Conservation (phyloP, 73 alveolate species). For the Uronychia setigera region DNA sequence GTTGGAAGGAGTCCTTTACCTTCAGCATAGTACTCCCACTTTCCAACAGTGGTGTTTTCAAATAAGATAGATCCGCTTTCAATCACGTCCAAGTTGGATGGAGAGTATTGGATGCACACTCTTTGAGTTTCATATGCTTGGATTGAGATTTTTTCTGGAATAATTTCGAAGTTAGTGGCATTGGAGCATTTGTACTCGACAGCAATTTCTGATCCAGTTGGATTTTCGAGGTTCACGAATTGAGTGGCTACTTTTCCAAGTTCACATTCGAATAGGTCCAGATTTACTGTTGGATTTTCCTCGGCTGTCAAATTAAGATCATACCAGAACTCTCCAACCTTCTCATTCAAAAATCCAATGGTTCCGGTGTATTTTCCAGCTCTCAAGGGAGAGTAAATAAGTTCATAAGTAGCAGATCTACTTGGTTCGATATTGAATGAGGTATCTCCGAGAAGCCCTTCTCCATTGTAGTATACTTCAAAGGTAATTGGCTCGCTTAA, state of each 20-base stretch:
- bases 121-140: constrained; percentile 87
- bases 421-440: constrained; percentile 84
- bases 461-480: constrained; percentile 93
- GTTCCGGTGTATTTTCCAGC: constrained; percentile 94
- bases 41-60: constrained; percentile 90
- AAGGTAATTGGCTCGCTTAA: constrained; percentile 88
- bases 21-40: constrained; percentile 94
- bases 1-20: constrained; percentile 98
- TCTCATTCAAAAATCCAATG: constrained; percentile 92
- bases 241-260: constrained; percentile 94
- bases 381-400: constrained; percentile 89
- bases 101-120: constrained; percentile 91
- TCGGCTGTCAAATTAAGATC: constrained; percentile 90
- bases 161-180: constrained; percentile 92
- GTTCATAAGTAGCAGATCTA: constrained; percentile 82
- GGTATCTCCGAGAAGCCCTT: constrained; percentile 91
- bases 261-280: constrained; percentile 91
- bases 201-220: constrained; percentile 90
- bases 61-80: constrained; percentile 85
- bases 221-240: constrained; percentile 91
- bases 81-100: constrained; percentile 87
- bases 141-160: constrained; percentile 89
- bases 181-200: constrained; percentile 80
- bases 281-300: constrained; percentile 84
- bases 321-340: constrained; percentile 98